Evolutionary conservation across 495 filamentous ascomycete genomes (phyloP).

Genomic region (Hypoxylon subgilvum): DNA sequence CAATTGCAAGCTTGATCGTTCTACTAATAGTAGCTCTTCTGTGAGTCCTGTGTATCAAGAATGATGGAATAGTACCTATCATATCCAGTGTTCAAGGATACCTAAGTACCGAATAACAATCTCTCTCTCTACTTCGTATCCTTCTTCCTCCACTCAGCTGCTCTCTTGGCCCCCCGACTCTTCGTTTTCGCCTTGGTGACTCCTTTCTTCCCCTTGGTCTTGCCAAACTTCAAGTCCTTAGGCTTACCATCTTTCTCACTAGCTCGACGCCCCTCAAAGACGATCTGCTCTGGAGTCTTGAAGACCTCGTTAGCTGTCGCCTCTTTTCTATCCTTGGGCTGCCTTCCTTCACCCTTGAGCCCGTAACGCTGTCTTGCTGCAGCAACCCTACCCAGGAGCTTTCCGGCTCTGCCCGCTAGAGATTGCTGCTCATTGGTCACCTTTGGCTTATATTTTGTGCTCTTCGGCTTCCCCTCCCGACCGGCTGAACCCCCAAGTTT

Average conservation of each 20-base stretch:
- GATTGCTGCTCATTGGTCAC: slow-evolving; percentile 71
- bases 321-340: slow-evolving; percentile 35
- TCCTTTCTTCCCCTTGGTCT: slow-evolving; percentile 64
- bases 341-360: slow-evolving; percentile 49
- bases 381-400: slow-evolving; percentile 80
- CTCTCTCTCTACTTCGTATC: slow-evolving; percentile 15
- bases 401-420: slow-evolving; percentile 76
- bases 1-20: too few relatives aligned
- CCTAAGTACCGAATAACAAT: too few relatives aligned
- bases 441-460: slow-evolving; percentile 64
- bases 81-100: too few relatives aligned
- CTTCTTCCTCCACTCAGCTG: slow-evolving; percentile 68
- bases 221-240: slow-evolving; percentile 66
- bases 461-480: slow-evolving; percentile 41
- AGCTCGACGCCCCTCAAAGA: slow-evolving; percentile 92
- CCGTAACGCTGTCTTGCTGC: slow-evolving; percentile 62
- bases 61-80: too few relatives aligned
- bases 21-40: too few relatives aligned
- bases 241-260: slow-evolving; percentile 66
- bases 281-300: slow-evolving; percentile 68
- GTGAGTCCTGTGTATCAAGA: too few relatives aligned
- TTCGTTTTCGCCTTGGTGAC: slow-evolving; percentile 54
- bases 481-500: slow-evolving; percentile 27
- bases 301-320: slow-evolving; percentile 44
- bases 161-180: slow-evolving; percentile 61